Conservation (phyloP, 2,329 filamentous ascomycete species). For the Boeremia lycopersici region DNA sequence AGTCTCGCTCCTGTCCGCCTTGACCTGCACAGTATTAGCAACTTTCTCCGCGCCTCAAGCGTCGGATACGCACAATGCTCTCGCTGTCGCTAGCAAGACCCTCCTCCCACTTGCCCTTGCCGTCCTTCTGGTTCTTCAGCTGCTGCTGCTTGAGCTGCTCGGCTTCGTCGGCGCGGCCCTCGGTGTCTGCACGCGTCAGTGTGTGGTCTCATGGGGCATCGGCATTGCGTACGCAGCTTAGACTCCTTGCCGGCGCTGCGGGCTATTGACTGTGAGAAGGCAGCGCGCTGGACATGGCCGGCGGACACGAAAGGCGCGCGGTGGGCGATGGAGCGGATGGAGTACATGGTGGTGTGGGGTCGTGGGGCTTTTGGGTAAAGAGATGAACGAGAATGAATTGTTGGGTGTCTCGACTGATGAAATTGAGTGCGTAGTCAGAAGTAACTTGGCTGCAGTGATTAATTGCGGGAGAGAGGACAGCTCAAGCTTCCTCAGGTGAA, state of each 20-base stretch:
- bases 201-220: not conserved
- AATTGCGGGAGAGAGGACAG: slow-evolving; percentile 6
- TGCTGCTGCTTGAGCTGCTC: slow-evolving; percentile 52
- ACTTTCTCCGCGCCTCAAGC: too few relatives aligned
- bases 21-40: slow-evolving; percentile 37
- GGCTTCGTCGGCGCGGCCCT: slow-evolving; percentile 47
- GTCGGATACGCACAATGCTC: slow-evolving; percentile 40
- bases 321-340: slow-evolving; percentile 40
- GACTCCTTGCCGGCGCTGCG: slow-evolving; percentile 52
- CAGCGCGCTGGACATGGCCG: slow-evolving; percentile 41
- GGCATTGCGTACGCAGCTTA: slow-evolving; percentile 47
- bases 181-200: slow-evolving; percentile 32
- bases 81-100: slow-evolving; percentile 52
- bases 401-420: slow-evolving; percentile 1
- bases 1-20: slow-evolving; percentile 52
- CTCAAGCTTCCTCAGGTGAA: slow-evolving; percentile 12
- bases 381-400: not conserved
- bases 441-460: not conserved
- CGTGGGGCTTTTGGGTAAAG: not conserved
- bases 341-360: slow-evolving; percentile 33
- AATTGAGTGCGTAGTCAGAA: not conserved
- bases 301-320: slow-evolving; percentile 33
- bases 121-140: slow-evolving; percentile 52
- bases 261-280: slow-evolving; percentile 48
- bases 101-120: slow-evolving; percentile 53